Base-by-base conservation (phyloP, 306 rosid species). In the Rubus parviflorus region DNA sequence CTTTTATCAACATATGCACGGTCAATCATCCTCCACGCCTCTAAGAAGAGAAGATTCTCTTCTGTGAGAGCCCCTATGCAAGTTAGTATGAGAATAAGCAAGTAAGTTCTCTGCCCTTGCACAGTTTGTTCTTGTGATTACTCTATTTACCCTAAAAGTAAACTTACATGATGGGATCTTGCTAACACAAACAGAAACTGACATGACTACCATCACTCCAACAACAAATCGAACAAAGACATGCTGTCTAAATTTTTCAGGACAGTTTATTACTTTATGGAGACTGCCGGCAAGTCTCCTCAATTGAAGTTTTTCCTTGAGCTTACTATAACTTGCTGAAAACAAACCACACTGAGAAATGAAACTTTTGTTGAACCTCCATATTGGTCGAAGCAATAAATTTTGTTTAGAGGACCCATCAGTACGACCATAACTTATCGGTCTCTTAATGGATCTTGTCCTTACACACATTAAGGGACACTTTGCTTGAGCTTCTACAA, bases 21-120 rank as follows among this genome's bases (percentile, higher is more conserved):
- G 75, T 95, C 98, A 82, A 92, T 95, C 67, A 89, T 87, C 83
- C 93, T 89, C 98, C 98, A 95, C 0, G 98, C 98, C 91, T 95
- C 98, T 74, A 95, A 75, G 89, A 95, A 95, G 75, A 95, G 86
- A 35, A 92, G 92, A 87, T 92, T 95, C 87, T 92, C 97, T 82
- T 92, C 98, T 11, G 96, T 85, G 41, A 92, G 82, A 20, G 95
- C 96, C 86, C 80, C 97, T 92, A 69, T 13, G 74, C 41, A 77
- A 61, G 19, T 54, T 7, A 20, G 45, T 7, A 47, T 52, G 20
- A 48, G 79, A 38, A 70, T 71, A 23, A 56, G 60, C 65, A 54
- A 85, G 40, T 47, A 12, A 65, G 23, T 52, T 17, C 9, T 25
- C 16, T 12, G 66, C 42, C 75, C 53, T 66, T 52, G 17, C 6